Evolutionary conservation across 2,329 filamentous ascomycete species (phyloP).

Genomic region (Domatiomyces catenatus): DNA sequence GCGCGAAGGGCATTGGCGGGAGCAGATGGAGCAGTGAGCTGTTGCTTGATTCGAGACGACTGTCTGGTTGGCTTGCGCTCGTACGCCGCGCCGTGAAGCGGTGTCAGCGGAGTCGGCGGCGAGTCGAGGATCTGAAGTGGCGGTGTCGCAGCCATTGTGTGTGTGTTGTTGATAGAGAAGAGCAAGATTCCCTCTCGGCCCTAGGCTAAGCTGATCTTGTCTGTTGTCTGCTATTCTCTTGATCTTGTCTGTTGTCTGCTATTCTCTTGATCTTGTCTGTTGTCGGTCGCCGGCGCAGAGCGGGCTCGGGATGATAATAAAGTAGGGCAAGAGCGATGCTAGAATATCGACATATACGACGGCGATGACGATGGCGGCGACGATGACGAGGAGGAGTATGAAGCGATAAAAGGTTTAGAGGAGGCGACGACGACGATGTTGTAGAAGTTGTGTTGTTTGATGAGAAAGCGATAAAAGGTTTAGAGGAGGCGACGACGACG

Average conservation of each 20-base stretch:
- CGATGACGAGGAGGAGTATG: not conserved
- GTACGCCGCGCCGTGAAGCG: slow-evolving; percentile 31
- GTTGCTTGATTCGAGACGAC: slow-evolving; percentile 19
- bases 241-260: no score
- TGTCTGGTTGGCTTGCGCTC: slow-evolving; percentile 20
- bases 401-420: not conserved
- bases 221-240: no score
- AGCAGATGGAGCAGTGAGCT: not conserved
- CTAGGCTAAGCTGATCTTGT: not conserved
- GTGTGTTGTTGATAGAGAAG: not conserved
- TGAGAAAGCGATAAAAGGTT: no score
- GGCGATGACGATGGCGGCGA: not conserved
- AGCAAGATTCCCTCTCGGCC: not conserved
- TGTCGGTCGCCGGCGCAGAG: not conserved
- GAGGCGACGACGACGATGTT: not conserved
- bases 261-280: no score
- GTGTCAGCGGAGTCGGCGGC: slow-evolving; percentile 27
- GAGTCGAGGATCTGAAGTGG: slow-evolving; percentile 20
- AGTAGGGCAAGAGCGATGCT: not conserved
- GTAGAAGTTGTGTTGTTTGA: no score
- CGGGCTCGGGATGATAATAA: not conserved
- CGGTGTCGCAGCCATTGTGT: slow-evolving; percentile 31
- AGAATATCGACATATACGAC: not conserved
- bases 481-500: no score
- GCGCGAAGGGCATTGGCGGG: not conserved